Conservation (phyloP, 2,329 filamentous ascomycete species). For the Davidsoniella eucalypti region DNA sequence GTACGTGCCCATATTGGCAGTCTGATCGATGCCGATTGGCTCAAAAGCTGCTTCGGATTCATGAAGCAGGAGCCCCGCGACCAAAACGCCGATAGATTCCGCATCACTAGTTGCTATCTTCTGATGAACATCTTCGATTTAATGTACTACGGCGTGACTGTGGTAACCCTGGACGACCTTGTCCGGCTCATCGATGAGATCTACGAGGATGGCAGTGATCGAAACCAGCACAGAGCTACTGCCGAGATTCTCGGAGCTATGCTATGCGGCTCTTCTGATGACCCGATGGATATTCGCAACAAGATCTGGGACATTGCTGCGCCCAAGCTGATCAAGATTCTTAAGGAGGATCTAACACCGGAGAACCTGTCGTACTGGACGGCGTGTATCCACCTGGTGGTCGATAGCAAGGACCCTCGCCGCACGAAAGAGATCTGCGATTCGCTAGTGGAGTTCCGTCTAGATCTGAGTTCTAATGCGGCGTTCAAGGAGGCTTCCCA, state of each 20-base stretch:
- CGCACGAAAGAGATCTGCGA: conserved; percentile 75
- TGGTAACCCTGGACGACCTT: conserved; percentile 72
- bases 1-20: conserved; percentile 66
- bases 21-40: conserved; percentile 69
- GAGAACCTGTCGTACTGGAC: conserved; percentile 94
- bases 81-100: conserved; percentile 63
- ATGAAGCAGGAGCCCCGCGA: conserved; percentile 94
- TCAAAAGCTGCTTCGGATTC: conserved; percentile 74
- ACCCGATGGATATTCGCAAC: conserved; percentile 54
- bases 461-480: conserved; percentile 90
- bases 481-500: conserved; percentile 98
- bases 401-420: conserved; percentile 80
- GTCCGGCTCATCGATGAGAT: conserved; percentile 61
- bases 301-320: conserved; percentile 80
- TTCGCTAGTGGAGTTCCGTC: conserved; percentile 64
- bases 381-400: conserved; percentile 75
- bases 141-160: conserved; percentile 63
- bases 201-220: conserved; percentile 86
- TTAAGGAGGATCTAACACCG: conserved; percentile 82
- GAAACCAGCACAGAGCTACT: conserved; percentile 92
- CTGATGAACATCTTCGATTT: conserved; percentile 83
- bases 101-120: conserved; percentile 73
- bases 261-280: conserved; percentile 64
- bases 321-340: conserved; percentile 69
- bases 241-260: conserved; percentile 83